Evolutionary conservation across 2,329 filamentous ascomycete species (phyloP), one percentile per base, ranked within the genome.

Genomic region (Xylariaceae sp.): DNA sequence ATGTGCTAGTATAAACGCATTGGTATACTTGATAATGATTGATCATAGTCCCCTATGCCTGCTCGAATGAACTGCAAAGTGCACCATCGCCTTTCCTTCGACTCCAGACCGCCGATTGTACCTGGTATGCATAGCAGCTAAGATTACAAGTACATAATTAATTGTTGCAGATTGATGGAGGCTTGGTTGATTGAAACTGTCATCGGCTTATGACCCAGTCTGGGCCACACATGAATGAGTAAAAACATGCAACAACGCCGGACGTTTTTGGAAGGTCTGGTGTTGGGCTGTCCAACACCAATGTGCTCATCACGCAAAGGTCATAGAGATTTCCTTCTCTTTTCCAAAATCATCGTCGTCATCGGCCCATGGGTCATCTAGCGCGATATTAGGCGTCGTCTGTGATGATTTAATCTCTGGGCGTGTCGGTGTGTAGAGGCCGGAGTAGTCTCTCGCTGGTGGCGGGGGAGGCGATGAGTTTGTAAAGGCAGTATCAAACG

Each of bases 301-400:
- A 28, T 28, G 36, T 12, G 9, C 42, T 5, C 40, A 36, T 45
- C 60, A 89, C 69, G 87, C 89, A 81, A 93, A 93, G 57, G 87
- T 90, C 87, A 93, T 88, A 31, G 82, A 80, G 57, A 93, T 88
- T 69, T 90, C 87, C 66, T 84, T 83, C 69, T 90, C 87, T 63
- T 81, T 79, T 16, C 84, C 85, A 72, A 88, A 88, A 47, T 88
- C 81, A 22, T 72, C 70, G 31, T 86, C 81, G 42, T 89, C 86
- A 42, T 82, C 87, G 3, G 81, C 84, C 89, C 89, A 93, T 1
- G 88, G 80, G 78, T 93, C 73, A 55, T 74, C 61, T 31, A 81
- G 63, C 19, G 73, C 63, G 47, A 83, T 69, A 44, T 73, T 75
- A 0, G 82, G 82, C 57, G 79, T 64, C 18, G 79, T 81, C 42